Percentiles rank a stretch among this genome's conserved stretches.
Evolutionary conservation across 176 grass and related monocot genomes (phyloP).

Genomic region (Alopecurus myosuroides): DNA sequence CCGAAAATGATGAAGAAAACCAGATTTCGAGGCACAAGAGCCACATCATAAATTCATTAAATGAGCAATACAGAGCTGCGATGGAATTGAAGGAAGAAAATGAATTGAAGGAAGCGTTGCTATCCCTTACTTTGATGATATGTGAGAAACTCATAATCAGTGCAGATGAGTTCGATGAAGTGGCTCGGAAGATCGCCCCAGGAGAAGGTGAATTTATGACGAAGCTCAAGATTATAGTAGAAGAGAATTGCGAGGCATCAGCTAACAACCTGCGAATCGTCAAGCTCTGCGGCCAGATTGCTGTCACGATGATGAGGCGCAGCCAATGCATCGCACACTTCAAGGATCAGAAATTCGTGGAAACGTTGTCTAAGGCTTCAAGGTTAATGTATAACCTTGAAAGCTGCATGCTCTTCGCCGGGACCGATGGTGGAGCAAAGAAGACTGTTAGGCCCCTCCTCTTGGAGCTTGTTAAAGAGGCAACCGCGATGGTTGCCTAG

Average conservation of each 20-base stretch:
- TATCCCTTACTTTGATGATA: slow-evolving; percentile 8
- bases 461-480: neutral
- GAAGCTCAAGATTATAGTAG: neutral
- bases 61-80: too few species aligned
- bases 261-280: neutral
- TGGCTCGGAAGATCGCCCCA: neutral
- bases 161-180: neutral
- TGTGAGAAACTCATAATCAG: neutral
- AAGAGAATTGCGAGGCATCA: neutral
- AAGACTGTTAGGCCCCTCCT: neutral
- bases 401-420: slow-evolving; percentile 10
- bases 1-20: neutral
- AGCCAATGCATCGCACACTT: neutral
- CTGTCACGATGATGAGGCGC: neutral
- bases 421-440: neutral
- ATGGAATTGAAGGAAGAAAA: too few species aligned
- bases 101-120: neutral
- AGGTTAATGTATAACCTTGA: neutral
- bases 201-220: neutral
- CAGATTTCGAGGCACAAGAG: too few species aligned
- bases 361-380: neutral
- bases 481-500: neutral
- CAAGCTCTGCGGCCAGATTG: neutral
- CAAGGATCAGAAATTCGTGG: neutral
- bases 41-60: too few species aligned